A percentile compares a stretch with the other conserved stretches of the same genome.
Evolutionary conservation across 2,329 filamentous ascomycete genomes (phyloP).

Genomic region (Ophiocordyceps camponoti-floridani): DNA sequence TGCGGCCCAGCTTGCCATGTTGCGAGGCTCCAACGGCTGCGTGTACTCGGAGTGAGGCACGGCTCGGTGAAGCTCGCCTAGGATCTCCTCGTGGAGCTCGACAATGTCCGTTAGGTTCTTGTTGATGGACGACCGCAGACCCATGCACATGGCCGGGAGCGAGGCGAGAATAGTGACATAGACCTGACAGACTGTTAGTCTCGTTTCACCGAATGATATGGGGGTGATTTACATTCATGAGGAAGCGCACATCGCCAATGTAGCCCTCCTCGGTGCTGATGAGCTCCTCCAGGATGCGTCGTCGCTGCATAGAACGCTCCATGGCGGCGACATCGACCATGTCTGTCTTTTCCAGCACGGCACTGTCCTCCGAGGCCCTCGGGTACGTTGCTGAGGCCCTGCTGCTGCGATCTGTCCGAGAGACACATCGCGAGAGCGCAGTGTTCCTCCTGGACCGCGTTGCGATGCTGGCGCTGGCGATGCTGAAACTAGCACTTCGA

Average conservation of each 20-base stretch:
- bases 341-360: conserved; percentile 35
- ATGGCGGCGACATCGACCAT: conserved; percentile 49
- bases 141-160: conserved; percentile 44
- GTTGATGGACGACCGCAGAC: conserved; percentile 55
- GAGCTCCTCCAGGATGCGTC: conserved; percentile 69
- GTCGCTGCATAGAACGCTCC: conserved; percentile 55
- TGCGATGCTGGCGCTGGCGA: conserved; percentile 52
- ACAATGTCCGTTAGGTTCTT: conserved; percentile 65
- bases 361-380: conserved; percentile 49
- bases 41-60: conserved; percentile 52
- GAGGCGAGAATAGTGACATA: conserved; percentile 60
- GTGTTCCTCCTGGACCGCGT: conserved; percentile 38
- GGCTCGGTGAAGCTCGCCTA: conserved; percentile 52
- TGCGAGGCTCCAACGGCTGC: conserved; percentile 13
- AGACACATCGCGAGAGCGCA: conserved; percentile 31
- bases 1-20: conserved; percentile 1
- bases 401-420: conserved; percentile 44
- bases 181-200: conserved; percentile 28
- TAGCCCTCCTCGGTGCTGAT: conserved; percentile 78
- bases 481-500: conserved; percentile 64
- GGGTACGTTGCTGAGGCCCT: conserved; percentile 38
- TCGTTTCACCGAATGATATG: too few relatives aligned
- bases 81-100: conserved; percentile 65
- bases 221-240: conserved; percentile 54
- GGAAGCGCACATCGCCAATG: conserved; percentile 68